Evolutionary conservation across 2,329 filamentous ascomycete species (phyloP).

Genomic region (Magnaporthiopsis incrustans): DNA sequence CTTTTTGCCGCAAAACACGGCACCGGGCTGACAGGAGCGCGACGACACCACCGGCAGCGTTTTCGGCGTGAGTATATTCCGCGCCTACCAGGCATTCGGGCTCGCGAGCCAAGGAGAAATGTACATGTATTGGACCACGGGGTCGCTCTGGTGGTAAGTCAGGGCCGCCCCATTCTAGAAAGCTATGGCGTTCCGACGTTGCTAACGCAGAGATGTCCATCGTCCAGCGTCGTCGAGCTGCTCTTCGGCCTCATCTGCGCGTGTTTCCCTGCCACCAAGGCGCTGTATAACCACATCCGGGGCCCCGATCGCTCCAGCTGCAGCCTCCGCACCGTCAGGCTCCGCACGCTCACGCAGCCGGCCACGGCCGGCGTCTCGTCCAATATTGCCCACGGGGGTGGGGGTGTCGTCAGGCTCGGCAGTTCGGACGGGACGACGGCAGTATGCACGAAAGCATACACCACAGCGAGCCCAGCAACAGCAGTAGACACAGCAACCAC

Average conservation of each 20-base stretch:
- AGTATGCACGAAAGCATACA: not conserved
- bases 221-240: not conserved
- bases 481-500: no score
- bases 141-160: conserved; percentile 1
- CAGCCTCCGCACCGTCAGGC: not conserved
- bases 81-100: not conserved
- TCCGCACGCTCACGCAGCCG: not conserved
- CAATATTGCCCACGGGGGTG: not conserved
- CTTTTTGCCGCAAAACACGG: not conserved
- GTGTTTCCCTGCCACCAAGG: not conserved
- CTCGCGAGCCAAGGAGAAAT: not conserved
- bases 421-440: not conserved
- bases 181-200: no score
- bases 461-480: no score
- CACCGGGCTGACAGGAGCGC: not conserved
- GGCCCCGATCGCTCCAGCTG: no score
- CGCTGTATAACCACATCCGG: conserved; percentile 23
- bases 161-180: no score
- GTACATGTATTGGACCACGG: not conserved
- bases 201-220: not conserved
- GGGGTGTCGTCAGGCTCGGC: no score
- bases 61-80: conserved; percentile 3
- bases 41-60: not conserved
- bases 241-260: not conserved
- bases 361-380: not conserved